Evolutionary conservation across 108 stramenopile genomes (phyloP).

Genomic region (Ochromonas danica): DNA sequence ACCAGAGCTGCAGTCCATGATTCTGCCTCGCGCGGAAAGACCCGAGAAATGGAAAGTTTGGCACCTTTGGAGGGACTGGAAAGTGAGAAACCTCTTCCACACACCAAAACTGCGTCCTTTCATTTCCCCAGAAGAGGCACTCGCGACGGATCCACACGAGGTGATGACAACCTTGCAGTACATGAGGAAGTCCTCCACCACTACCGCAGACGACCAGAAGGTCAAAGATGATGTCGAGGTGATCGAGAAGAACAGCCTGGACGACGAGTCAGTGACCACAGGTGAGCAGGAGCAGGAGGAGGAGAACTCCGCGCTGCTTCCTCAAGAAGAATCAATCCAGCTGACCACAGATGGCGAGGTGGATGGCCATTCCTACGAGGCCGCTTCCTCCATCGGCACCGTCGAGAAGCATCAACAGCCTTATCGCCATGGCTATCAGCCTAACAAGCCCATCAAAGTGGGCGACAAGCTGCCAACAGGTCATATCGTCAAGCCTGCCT

Average conservation of each 20-base stretch:
- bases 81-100: neutral
- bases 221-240: too few relatives aligned
- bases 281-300: neutral
- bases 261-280: neutral
- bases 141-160: neutral
- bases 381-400: neutral
- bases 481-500: constrained; percentile 10
- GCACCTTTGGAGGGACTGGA: too few relatives aligned
- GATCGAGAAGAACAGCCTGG: neutral
- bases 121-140: neutral
- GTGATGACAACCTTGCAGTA: neutral
- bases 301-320: neutral
- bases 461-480: neutral
- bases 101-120: neutral
- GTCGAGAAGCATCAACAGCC: neutral
- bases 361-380: neutral
- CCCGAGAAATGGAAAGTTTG: neutral
- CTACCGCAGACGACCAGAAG: neutral
- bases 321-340: neutral
- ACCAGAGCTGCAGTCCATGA: constrained; percentile 38
- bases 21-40: neutral
- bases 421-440: neutral
- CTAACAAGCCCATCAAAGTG: neutral
- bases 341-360: neutral
- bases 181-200: neutral